These are phyloP conservation scores for Ogataea pignaliae DNA, from an alignment of 805 yeast species.

Conservation along the genomic window DNA sequence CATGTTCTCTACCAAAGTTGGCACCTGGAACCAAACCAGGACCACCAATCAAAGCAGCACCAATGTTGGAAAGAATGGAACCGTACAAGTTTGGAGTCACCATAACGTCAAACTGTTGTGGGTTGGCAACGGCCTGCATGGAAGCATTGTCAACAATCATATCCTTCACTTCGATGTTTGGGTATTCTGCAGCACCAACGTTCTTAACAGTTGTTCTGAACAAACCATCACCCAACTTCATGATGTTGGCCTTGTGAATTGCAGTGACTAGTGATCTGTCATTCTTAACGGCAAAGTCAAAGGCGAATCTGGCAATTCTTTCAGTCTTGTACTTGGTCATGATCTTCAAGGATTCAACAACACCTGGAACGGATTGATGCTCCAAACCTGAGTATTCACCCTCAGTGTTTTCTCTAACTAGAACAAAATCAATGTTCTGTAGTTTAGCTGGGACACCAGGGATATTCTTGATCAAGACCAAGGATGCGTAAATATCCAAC, in stretches of 20 bases:
- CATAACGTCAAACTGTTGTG: conserved; percentile 96
- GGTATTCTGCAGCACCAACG: conserved; percentile 81
- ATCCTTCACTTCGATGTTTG: conserved; percentile 77
- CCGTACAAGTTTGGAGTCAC: conserved; percentile 99
- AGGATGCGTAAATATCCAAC: conserved; percentile 90
- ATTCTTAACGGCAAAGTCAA: conserved; percentile 90
- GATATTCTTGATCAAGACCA: conserved; percentile 88
- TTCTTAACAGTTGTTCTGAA: conserved; percentile 91
- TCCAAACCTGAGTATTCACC: conserved; percentile 98
- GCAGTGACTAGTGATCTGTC: conserved; percentile 92
- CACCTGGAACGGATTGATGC: conserved; percentile 96
- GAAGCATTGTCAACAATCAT: conserved; percentile 98
- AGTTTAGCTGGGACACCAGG: conserved; percentile 92
- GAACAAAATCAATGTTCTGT: conserved; percentile 83
- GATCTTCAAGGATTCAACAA: conserved; percentile 93
- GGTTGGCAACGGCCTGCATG: conserved; percentile 98
- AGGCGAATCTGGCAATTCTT: conserved; percentile 96
- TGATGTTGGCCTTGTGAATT: conserved; percentile 97
- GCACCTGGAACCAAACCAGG: conserved; percentile 99
- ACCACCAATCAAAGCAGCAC: conserved; percentile 96
- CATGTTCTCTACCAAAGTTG: conserved; percentile 95
- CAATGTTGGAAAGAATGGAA: conserved; percentile 93
- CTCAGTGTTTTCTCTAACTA: conserved; percentile 98
- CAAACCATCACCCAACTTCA: conserved; percentile 98
- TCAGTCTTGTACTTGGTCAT: conserved; percentile 93